A percentile compares a stretch with the other conserved stretches of the same genome.
These are phyloP conservation scores for Tubosaeta sp. DNA, from an alignment of 768 basidiomycete species.

Conservation along the genomic window DNA sequence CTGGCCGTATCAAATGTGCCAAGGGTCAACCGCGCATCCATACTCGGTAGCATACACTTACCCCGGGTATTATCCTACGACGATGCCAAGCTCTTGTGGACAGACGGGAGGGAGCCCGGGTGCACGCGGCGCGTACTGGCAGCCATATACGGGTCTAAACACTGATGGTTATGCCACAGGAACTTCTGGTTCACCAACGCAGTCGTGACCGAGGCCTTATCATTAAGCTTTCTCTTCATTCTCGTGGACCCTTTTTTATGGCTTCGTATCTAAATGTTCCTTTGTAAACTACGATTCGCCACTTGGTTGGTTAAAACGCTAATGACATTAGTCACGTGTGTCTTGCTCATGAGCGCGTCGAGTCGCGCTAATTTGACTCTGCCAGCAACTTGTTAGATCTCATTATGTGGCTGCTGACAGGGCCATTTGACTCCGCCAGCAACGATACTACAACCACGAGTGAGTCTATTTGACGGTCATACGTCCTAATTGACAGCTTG, in stretches of 20 bases:
- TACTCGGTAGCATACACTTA: conserved; percentile 20
- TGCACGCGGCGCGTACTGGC: conserved; percentile 25
- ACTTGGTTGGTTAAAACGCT: too few relatives aligned
- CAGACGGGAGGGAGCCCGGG: conserved; percentile 14
- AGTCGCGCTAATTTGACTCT: neutral
- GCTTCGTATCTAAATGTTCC: conserved; percentile 5
- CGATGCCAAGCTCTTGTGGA: conserved; percentile 7
- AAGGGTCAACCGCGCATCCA: conserved; percentile 15
- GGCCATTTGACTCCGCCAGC: conserved; percentile 46
- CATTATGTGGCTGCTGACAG: conserved; percentile 52
- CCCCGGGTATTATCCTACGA: conserved; percentile 23
- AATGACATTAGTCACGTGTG: neutral
- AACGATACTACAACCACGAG: conserved; percentile 39
- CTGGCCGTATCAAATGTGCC: conserved; percentile 33
- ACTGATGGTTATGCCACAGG: conserved; percentile 34
- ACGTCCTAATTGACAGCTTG: conserved; percentile 1
- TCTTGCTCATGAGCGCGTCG: neutral
- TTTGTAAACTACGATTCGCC: conserved; percentile 20
- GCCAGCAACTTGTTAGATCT: too few relatives aligned
- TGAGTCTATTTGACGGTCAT: conserved; percentile 30
- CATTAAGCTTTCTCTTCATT: neutral
- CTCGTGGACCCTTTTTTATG: conserved; percentile 6
- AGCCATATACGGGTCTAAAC: conserved; percentile 34
- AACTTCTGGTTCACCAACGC: conserved; percentile 12
- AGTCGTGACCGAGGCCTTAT: conserved; percentile 6